Base-by-base conservation (phyloP, 441 rosid genomes). In the Croton setiger region DNA sequence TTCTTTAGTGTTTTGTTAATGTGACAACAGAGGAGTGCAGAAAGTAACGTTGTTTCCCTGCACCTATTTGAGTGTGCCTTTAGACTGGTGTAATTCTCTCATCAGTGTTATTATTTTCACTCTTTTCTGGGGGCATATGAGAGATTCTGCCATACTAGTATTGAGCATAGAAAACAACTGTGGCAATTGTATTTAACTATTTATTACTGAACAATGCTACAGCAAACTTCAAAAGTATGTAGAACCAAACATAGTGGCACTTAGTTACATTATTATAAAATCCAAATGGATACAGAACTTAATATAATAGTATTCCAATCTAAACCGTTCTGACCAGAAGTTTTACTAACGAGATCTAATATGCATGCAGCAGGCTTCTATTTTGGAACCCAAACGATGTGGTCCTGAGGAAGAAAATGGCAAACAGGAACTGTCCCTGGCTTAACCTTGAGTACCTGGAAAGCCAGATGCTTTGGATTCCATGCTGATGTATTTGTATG, bases 381-480 rank as follows among this genome's bases (percentile, higher is more conserved):
- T 67, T 85, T 85, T 23, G 69, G 72, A 71, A 80, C 77, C 96
- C 96, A 91, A 47, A 93, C 89, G 37, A 87, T 80, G 73, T 89
- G 92, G 60, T 84, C 88, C 82, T 87, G 83, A 2, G 96, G 96
- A 73, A 91, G 94, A 83, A 90, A 91, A 69, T 93, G 98, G 77
- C 98, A 89, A 67, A 90, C 53, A 4, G 98, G 97, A 66, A 86
- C 71, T 5, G 82, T 85, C 68, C 96, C 98, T 13, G 96, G 97
- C 87, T 86, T 78, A 54, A 93, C 92, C 18, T 86, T 84, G 54
- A 90, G 91, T 51, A 89, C 85, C 76, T 85, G 93, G 65, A 93
- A 93, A 56, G 98, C 98, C 83, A 91, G 71, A 75, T 93, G 98
- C 77, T 86, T 86, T 0, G 96, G 92, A 83, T 93, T 91, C 98